Conservation (phyloP, 768 basidiomycete genomes). For the Hericium alpestre region DNA sequence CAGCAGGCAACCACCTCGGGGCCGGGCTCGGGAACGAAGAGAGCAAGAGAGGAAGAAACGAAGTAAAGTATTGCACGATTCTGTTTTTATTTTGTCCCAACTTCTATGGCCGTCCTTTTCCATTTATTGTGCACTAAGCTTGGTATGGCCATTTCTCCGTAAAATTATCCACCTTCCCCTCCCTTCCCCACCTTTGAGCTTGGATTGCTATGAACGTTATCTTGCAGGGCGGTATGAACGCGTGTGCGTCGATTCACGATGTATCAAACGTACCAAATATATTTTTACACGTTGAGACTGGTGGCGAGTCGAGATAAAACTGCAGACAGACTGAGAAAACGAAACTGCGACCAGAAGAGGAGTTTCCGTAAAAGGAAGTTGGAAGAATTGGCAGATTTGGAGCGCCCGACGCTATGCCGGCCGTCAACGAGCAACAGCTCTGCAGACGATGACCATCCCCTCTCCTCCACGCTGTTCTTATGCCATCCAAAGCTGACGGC, state of each 20-base stretch:
- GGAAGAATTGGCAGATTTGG: no score
- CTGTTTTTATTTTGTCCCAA: no score
- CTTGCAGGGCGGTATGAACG: background rate
- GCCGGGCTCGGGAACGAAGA: background rate
- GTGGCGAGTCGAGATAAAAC: background rate
- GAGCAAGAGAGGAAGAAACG: background rate
- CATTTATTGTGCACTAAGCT: no score
- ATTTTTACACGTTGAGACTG: background rate
- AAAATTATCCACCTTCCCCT: background rate
- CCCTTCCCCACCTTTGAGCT: background rate
- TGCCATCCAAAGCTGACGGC: constrained; percentile 9
- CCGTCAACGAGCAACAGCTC: background rate
- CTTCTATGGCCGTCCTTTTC: no score
- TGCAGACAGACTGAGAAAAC: no score
- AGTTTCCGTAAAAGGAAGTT: no score
- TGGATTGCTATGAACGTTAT: background rate
- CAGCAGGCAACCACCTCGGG: constrained; percentile 7
- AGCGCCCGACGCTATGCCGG: background rate
- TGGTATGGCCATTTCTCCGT: background rate
- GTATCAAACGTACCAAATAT: background rate
- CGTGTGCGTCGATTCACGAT: background rate
- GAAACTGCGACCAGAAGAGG: no score
- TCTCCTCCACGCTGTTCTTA: background rate
- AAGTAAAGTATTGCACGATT: background rate
- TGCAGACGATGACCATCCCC: background rate